Conservation (phyloP, 2,329 filamentous ascomycete genomes). For the Zasmidium cellare region DNA sequence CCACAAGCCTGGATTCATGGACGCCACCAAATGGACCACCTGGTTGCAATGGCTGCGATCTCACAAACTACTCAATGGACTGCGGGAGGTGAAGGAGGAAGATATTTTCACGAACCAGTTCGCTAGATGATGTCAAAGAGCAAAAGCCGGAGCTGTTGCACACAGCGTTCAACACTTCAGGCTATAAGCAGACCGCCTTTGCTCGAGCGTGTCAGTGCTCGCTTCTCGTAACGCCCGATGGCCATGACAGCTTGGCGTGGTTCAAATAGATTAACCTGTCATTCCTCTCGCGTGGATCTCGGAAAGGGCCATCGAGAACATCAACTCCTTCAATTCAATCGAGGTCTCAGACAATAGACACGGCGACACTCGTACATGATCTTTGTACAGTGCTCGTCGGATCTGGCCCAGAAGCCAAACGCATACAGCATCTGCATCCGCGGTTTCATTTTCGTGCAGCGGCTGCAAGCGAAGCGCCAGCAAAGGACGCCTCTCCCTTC, state of each 20-base stretch:
- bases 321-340: background rate
- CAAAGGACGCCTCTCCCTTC: background rate
- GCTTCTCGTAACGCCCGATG: background rate
- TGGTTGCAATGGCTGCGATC: slow-evolving; percentile 18
- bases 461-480: background rate
- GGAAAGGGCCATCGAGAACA: background rate
- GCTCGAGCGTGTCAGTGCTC: background rate
- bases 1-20: slow-evolving; percentile 15
- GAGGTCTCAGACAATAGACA: too few relatives aligned
- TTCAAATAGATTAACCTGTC: background rate
- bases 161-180: background rate
- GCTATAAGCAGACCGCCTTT: background rate
- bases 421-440: too few relatives aligned
- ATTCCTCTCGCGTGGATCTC: background rate
- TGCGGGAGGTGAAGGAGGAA: slow-evolving; percentile 8
- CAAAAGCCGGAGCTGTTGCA: background rate
- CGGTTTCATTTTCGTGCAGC: background rate
- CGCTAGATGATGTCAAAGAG: background rate
- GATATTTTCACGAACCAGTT: slow-evolving; percentile 19
- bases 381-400: too few relatives aligned
- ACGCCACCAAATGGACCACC: slow-evolving; percentile 12
- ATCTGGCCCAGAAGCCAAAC: too few relatives aligned
- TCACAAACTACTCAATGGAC: slow-evolving; percentile 8
- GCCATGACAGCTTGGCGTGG: background rate
- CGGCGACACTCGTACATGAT: too few relatives aligned